Percentiles rank a stretch among this genome's conserved stretches.
phyloP scores from a whole-genome alignment of 73 alveolate genomes.

The Paramecium tetraurelia region DNA sequence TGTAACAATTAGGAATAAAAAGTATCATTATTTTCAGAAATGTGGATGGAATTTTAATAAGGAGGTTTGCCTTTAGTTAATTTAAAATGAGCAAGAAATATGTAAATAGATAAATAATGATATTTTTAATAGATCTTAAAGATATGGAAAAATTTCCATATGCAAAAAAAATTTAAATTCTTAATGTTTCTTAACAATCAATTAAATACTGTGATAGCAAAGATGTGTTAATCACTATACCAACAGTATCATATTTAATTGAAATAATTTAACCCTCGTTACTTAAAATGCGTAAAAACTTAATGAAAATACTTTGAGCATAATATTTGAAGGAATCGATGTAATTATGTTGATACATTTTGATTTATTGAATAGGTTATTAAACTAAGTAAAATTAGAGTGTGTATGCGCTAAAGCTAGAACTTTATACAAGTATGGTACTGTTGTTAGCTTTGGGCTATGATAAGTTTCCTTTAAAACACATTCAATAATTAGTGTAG shows the following conservation, averaged over 20 bases:
- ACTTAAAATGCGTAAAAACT: neutral
- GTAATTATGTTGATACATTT: neutral
- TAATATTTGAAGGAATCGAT: neutral
- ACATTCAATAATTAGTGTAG: neutral
- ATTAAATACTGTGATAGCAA: neutral
- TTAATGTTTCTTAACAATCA: neutral
- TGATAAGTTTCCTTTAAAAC: neutral
- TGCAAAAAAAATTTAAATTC: neutral
- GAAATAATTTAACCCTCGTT: neutral
- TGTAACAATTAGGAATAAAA: neutral
- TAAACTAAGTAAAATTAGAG: too few species aligned
- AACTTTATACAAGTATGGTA: neutral
- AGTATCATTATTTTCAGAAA: neutral
- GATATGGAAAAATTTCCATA: neutral
- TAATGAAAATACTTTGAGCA: neutral
- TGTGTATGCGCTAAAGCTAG: neutral
- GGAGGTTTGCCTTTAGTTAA: neutral
- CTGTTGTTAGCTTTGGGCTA: neutral
- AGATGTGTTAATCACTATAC: neutral
- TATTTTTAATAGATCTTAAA: neutral
- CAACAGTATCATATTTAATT: neutral
- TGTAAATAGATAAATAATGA: neutral
- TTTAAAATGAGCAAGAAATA: constrained; percentile 14
- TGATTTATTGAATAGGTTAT: too few species aligned
- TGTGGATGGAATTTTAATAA: constrained; percentile 5